A percentile compares a stretch with the other conserved stretches of the same genome.
phyloP scores from a whole-genome alignment of 1,284 basidiomycete genomes.

The Austroboletus rostrupii region DNA sequence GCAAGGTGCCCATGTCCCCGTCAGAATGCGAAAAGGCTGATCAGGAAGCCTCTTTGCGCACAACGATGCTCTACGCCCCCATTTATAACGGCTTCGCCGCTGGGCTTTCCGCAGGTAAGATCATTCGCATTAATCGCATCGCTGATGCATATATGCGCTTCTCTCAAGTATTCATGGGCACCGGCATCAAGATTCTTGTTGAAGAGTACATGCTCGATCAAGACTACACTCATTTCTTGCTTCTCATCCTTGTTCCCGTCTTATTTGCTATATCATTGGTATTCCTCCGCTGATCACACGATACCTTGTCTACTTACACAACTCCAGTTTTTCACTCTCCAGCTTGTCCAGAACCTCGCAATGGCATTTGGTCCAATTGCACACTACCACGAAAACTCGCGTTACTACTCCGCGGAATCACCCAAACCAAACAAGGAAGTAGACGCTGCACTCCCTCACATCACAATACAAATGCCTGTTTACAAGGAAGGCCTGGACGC shows the following conservation, averaged over 20 bases:
- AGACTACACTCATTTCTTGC: conserved; percentile 56
- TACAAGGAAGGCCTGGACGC: conserved; percentile 73
- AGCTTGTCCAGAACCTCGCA: conserved; percentile 57
- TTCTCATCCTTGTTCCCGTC: conserved; percentile 62
- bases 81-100: conserved; percentile 73
- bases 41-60: conserved; percentile 36
- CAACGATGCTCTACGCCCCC: conserved; percentile 69
- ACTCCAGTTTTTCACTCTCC: conserved; percentile 57
- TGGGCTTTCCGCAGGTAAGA: conserved; percentile 56
- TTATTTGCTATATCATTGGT: conserved; percentile 73
- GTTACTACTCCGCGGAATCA: conserved; percentile 63
- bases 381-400: conserved; percentile 71
- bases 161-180: conserved; percentile 57
- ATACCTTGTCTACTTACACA: not conserved
- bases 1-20: conserved; percentile 23
- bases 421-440: conserved; percentile 60
- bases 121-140: conserved; percentile 17
- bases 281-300: not conserved
- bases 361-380: conserved; percentile 70
- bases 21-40: conserved; percentile 48
- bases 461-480: conserved; percentile 77
- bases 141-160: not conserved
- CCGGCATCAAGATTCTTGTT: conserved; percentile 55
- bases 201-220: conserved; percentile 68
- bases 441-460: conserved; percentile 61